Evolutionary conservation across 805 yeast genomes (phyloP), one percentile per base, ranked within the genome.

Genomic region (Monosporozyma yasuniensis): DNA sequence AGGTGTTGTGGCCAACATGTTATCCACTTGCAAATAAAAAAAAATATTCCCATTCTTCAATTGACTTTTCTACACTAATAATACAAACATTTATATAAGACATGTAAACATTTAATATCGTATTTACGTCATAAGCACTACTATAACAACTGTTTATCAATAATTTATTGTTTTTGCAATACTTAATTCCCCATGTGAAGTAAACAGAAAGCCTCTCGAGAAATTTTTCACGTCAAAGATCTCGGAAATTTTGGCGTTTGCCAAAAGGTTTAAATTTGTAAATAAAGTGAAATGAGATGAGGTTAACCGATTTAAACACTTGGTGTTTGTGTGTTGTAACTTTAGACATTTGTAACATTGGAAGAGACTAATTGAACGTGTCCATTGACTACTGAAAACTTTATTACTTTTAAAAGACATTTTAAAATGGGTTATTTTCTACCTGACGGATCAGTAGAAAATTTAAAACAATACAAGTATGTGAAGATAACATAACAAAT

Each of bases 1-100:
- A 38, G 77, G 81, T 28, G 99, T 93, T n/a, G 85, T 93, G 37
- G 84, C 89, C 56, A 88, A 84, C 54, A 93, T 93, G 99, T 74
- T 93, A 51, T 76, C 85, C 35, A 84, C 93, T 3, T 93, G 99
- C 61, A 70, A 69, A 49, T 76, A 25, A 25, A 25, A n/a, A n/a
- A n/a, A 56, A 28, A 25, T 14, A 35, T 12, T 37, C 22, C 12
- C 27, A 21, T 39, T 19, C 25, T 10, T 21, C 22, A 14, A 21
- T 25, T 25, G 27, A 25, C 27, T 25, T 25, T 25, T 8, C n/a
- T n/a, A n/a, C n/a, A n/a, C n/a, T n/a, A n/a, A n/a, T n/a, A n/a
- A n/a, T n/a, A 18, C 8, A 6, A 16, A 18, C 14, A 9, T 18
- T 19, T 18, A 37, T 35, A 32, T 32, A 32, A 12, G 14, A 12